phyloP scores from a whole-genome alignment of 2,329 filamentous ascomycete genomes.

The Fusarium anguioides region DNA sequence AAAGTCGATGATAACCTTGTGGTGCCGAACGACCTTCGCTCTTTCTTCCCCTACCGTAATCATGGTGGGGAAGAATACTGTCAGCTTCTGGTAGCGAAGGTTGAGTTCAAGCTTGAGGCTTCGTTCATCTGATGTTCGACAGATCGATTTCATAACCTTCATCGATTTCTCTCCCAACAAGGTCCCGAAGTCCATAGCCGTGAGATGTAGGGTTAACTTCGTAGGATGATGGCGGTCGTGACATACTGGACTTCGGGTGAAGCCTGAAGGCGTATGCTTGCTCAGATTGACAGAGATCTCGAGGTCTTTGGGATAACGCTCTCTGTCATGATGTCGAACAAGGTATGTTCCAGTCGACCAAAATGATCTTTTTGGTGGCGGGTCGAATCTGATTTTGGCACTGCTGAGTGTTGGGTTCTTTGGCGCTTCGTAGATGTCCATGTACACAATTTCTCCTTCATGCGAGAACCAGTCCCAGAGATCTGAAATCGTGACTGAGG shows the following conservation, averaged over 20 bases:
- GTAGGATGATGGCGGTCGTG: conserved; percentile 44
- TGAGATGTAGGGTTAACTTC: conserved; percentile 56
- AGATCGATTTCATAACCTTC: conserved; percentile 65
- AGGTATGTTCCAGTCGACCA: conserved; percentile 56
- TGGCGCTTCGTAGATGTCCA: conserved; percentile 61
- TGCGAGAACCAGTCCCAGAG: conserved; percentile 64
- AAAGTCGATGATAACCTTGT: conserved; percentile 59
- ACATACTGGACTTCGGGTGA: conserved; percentile 34
- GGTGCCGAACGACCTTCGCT: conserved; percentile 42
- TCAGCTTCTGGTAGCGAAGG: conserved; percentile 45
- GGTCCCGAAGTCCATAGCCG: conserved; percentile 70
- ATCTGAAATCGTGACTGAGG: conserved; percentile 52
- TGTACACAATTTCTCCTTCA: conserved; percentile 64
- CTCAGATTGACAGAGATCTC: conserved; percentile 23
- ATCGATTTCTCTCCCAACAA: conserved; percentile 65
- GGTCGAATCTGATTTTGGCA: conserved; percentile 67
- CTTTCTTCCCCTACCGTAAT: conserved; percentile 16
- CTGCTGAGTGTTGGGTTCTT: conserved; percentile 36
- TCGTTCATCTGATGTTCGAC: conserved; percentile 2
- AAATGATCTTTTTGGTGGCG: conserved; percentile 63
- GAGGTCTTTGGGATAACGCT: conserved; percentile 35
- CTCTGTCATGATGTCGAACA: conserved; percentile 42
- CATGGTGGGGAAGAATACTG: conserved; percentile 47
- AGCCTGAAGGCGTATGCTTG: conserved; percentile 14
- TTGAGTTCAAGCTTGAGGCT: conserved; percentile 48